phyloP scores from a whole-genome alignment of 2,329 filamentous ascomycete species.

The Ilyonectria sp. region DNA sequence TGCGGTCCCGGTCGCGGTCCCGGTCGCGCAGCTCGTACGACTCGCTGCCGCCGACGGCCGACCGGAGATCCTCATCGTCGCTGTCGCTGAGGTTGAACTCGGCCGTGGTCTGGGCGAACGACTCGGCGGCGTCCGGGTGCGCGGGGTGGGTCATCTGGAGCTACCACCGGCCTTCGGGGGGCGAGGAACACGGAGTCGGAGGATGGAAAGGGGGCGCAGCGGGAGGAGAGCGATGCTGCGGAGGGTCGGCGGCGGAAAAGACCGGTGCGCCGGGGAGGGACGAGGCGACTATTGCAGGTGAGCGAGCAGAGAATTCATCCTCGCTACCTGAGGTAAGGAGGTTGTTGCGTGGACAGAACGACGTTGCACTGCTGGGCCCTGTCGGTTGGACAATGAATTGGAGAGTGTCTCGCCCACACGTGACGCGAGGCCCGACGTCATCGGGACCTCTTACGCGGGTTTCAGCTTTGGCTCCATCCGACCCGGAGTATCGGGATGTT shows the following conservation, averaged over 20 bases:
- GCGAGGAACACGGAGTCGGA: conserved; percentile 9
- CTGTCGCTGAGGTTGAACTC: conserved; percentile 56
- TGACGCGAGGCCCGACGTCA: conserved; percentile 23
- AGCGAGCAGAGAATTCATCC: conserved; percentile 20
- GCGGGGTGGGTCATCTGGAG: conserved; percentile 44
- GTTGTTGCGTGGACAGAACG: conserved; percentile 4
- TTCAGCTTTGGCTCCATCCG: not conserved
- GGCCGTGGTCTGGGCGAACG: conserved; percentile 58
- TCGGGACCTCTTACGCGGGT: not conserved
- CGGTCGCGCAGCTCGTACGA: conserved; percentile 52
- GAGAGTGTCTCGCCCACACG: conserved; percentile 26
- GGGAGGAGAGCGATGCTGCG: not conserved
- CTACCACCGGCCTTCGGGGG: conserved; percentile 5
- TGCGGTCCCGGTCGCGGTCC: conserved; percentile 30
- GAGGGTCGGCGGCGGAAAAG: not conserved
- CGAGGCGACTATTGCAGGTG: conserved; percentile 14
- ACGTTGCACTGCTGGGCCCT: not conserved
- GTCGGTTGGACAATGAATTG: conserved; percentile 17
- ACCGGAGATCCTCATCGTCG: conserved; percentile 54
- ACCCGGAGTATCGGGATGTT: conserved; percentile 1
- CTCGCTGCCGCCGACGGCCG: conserved; percentile 51
- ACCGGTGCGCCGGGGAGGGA: conserved; percentile 15
- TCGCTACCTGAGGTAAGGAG: conserved; percentile 3
- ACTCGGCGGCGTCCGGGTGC: conserved; percentile 48
- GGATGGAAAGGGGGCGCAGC: conserved; percentile 1